phyloP scores from a whole-genome alignment of 2,329 filamentous ascomycete species.

The Exophiala phaeomuriformis region DNA sequence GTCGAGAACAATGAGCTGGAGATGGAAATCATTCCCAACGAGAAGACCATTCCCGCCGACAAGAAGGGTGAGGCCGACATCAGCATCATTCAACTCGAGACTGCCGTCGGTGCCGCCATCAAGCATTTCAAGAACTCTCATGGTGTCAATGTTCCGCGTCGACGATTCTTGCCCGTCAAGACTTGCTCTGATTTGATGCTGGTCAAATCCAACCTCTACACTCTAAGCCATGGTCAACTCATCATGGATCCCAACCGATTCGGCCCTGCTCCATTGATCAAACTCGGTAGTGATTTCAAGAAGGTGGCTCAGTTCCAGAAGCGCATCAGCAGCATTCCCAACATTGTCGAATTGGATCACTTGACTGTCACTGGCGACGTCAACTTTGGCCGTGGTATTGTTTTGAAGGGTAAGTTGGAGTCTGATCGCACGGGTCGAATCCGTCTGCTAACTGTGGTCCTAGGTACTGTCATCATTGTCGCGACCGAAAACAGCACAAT shows the following conservation, averaged over 20 bases:
- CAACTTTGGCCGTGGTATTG: constrained; percentile 91
- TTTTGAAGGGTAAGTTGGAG: constrained; percentile 63
- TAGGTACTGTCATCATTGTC: constrained; percentile 87
- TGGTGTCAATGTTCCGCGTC: constrained; percentile 95
- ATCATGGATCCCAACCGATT: constrained; percentile 95
- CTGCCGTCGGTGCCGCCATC: constrained; percentile 94
- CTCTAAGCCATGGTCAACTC: constrained; percentile 94
- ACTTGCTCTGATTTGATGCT: constrained; percentile 99
- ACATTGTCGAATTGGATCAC: constrained; percentile 54
- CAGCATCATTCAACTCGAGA: constrained; percentile 96
- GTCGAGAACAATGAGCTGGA: constrained; percentile 97
- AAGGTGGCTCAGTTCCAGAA: constrained; percentile 77
- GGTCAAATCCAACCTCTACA: constrained; percentile 99
- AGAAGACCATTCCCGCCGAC: constrained; percentile 95
- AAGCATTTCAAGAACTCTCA: constrained; percentile 98
- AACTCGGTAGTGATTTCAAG: constrained; percentile 99
- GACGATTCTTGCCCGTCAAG: constrained; percentile 99
- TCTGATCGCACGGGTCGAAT: background rate
- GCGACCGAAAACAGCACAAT: constrained; percentile 97
- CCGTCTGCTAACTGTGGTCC: background rate
- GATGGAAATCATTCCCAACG: constrained; percentile 99
- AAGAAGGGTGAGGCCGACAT: constrained; percentile 99
- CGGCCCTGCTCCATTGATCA: constrained; percentile 93
- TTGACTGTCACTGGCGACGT: constrained; percentile 96
- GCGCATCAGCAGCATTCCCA: constrained; percentile 45